Evolutionary conservation across 192 early-diverging fungal genomes (phyloP), one percentile per base, ranked within the genome.

Genomic region (Podila horticola): DNA sequence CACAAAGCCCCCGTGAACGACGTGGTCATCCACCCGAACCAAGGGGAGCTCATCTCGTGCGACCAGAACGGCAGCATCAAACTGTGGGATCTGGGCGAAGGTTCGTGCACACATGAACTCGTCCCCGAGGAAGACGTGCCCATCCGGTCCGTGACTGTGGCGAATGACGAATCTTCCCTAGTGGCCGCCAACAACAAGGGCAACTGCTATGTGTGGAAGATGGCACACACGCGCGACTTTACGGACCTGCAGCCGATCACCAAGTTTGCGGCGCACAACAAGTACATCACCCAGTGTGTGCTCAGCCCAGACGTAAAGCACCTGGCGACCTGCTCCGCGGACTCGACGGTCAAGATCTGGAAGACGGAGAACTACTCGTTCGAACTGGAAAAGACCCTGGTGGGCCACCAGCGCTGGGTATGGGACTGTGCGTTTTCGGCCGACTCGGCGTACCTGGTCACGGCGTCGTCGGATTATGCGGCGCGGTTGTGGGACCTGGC

Each of bases 371-470:
- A 91, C 50, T 72, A 88, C 66, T 70, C 84, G 33, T 94, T 94
- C 64, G 85, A 88, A 20, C 84, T 36, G 10, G 34, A 36, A 36
- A 36, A 36, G 8, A 36, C 34, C 0, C 34, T 36, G 34, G 34
- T 36, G 34, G 34, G 34, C 34, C 34, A 36, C 9, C 34, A 36
- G 34, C 34, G 34, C 34, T 36, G 34, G 34, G 34, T 36, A 7
- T 34, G 33, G 33, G 33, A 34, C 33, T 34, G 33, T 34, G 33
- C 33, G 33, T 34, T 34, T 7, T 34, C 33, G 33, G 33, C 33
- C 0, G 95, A 97, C 70, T 97, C 95, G 19, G 95, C 95, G 15
- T 96, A 96, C 76, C 82, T 97, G 22, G 94, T 97, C 0, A 95
- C 95, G 90, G 95, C 91, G 4, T 95, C 94, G 5, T 95, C 94